phyloP scores from a whole-genome alignment of 2,329 filamentous ascomycete species.

The Cryphonectria carpinicola region DNA sequence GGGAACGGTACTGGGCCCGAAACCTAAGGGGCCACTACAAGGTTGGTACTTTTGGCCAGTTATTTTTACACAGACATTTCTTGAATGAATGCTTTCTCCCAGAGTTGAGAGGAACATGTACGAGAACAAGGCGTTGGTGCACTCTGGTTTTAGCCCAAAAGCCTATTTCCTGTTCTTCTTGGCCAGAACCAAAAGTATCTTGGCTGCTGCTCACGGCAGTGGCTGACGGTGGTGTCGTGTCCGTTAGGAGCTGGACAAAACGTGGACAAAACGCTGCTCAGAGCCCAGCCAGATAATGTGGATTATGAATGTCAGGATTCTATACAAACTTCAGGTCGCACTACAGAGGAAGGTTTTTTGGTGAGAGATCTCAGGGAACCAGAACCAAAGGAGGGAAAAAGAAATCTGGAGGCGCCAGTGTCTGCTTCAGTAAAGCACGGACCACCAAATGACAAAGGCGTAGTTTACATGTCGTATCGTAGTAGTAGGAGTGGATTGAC shows the following conservation, averaged over 20 bases:
- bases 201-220: not conserved
- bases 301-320: no score
- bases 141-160: not conserved
- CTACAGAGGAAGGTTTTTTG: no score
- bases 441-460: not conserved
- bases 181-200: not conserved
- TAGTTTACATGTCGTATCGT: not conserved
- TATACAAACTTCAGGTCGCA: no score
- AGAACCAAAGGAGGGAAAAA: no score
- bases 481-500: not conserved
- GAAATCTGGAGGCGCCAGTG: no score
- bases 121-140: no score
- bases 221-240: not conserved
- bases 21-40: not conserved
- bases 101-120: not conserved
- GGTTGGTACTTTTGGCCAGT: not conserved
- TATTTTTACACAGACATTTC: conserved; percentile 24
- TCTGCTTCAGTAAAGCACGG: not conserved
- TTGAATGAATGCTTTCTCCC: not conserved
- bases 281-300: no score
- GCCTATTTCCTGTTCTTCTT: not conserved
- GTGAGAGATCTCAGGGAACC: no score
- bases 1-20: not conserved
- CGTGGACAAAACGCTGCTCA: not conserved
- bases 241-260: not conserved